These are phyloP conservation scores for Ganoderma meredithae DNA, from an alignment of 1,284 basidiomycete species.

Conservation along the genomic window DNA sequence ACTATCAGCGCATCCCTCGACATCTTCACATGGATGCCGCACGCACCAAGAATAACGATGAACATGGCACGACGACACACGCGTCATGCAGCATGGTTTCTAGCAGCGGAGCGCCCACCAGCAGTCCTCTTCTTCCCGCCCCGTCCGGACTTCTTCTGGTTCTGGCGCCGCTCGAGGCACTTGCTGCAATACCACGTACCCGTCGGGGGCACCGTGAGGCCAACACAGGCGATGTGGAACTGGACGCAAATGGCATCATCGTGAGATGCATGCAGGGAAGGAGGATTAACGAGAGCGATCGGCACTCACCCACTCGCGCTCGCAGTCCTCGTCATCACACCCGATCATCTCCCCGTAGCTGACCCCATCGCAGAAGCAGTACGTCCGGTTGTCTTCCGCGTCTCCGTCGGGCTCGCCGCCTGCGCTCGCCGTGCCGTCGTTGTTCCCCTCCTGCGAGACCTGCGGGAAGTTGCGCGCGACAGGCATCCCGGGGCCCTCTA, in stretches of 20 bases:
- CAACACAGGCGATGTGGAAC: constrained; percentile 89
- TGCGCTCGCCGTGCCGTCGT: constrained; percentile 37
- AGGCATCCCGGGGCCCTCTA: constrained; percentile 82
- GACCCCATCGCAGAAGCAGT: constrained; percentile 89
- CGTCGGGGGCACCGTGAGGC: constrained; percentile 73
- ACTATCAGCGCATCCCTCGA: neutral
- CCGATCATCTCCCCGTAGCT: constrained; percentile 98
- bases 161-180: constrained; percentile 62
- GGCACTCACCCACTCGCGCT: constrained; percentile 90
- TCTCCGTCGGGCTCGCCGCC: constrained; percentile 56
- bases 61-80: neutral
- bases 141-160: constrained; percentile 47
- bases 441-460: constrained; percentile 33
- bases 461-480: constrained; percentile 51
- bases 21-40: neutral
- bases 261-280: constrained; percentile 7
- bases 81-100: constrained; percentile 22
- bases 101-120: constrained; percentile 23
- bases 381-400: constrained; percentile 77
- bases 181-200: constrained; percentile 87
- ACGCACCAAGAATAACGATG: constrained; percentile 20
- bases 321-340: constrained; percentile 91
- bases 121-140: constrained; percentile 55
- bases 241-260: constrained; percentile 42
- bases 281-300: constrained; percentile 9